Base-by-base conservation (phyloP, 257 asterid species). In the Ilex asprella region DNA sequence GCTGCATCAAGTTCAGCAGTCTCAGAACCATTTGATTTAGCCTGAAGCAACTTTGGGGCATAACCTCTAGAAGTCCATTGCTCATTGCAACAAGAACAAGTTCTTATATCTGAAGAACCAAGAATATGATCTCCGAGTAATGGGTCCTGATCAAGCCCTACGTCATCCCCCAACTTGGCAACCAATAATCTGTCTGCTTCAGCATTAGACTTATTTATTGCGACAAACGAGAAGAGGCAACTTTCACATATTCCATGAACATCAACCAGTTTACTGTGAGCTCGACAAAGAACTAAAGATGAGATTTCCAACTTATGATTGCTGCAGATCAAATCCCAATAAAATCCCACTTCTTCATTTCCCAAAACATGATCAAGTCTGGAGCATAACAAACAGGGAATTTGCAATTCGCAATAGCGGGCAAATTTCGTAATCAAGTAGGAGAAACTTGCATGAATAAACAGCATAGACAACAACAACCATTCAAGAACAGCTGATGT, bases 311-410 rank as follows among this genome's bases (percentile, higher is more conserved):
- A 56, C 79, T 86, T 89, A 82, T 89, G 97, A 16, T 65, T 66
- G 31, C 67, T 57, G 84, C 97, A 89, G 56, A 89, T 57, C 39
- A 89, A 77, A 65, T 84, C 84, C 91, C 85, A 81, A 67, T 75
- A 75, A 70, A 84, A 84, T 30, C 78, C 81, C 32, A 62, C 58
- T 14, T 75, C 73, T 59, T 84, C 82, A 49, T 79, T 76, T 16
- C 96, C 91, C 11, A 90, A 73, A 41, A 87, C 73, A 71, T 75
- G 95, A 75, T 90, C 96, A 39, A 90, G 78, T 69, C 97, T 87
- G n/a, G 97, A 91, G 86, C 97, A 91, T 29, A 91, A 68, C 76
- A 85, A 73, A 72, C 97, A 91, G 0, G 97, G 97, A 57, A 67
- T 58, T 73, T 69, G 87, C 71, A 91, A 58, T 31, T 65, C 71